Evolutionary conservation across 2,329 filamentous ascomycete species (phyloP).

Genomic region (Dissoconium aciculare): DNA sequence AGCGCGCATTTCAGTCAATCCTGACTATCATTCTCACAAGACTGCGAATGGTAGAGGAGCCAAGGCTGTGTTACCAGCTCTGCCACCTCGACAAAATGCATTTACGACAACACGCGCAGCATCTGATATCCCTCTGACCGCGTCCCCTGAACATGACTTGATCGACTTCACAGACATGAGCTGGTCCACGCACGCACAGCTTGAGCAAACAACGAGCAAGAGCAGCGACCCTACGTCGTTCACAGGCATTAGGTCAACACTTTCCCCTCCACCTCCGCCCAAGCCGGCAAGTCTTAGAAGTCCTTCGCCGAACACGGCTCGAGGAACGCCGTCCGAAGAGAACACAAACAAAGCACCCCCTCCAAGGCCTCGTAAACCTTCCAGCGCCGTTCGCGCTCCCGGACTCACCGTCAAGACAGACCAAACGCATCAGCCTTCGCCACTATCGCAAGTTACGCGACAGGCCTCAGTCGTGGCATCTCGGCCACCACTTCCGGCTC

Average conservation of each 20-base stretch:
- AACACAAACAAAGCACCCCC: constrained; percentile 17
- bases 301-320: constrained; percentile 19
- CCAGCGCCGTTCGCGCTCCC: constrained; percentile 19
- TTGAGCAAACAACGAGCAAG: constrained; percentile 9
- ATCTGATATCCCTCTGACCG: constrained; percentile 2
- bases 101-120: constrained; percentile 1
- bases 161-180: constrained; percentile 35
- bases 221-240: too few relatives aligned
- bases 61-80: constrained; percentile 17
- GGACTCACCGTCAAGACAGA: constrained; percentile 7
- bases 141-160: constrained; percentile 25
- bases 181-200: constrained; percentile 7
- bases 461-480: constrained; percentile 18
- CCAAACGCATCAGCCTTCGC: constrained; percentile 17
- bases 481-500: constrained; percentile 19
- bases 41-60: constrained; percentile 3
- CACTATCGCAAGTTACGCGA: constrained; percentile 22
- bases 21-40: constrained; percentile 19
- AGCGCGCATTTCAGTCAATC: constrained; percentile 23
- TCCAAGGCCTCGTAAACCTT: constrained; percentile 25
- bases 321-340: constrained; percentile 8
- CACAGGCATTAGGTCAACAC: constrained; percentile 10
- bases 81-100: constrained; percentile 22
- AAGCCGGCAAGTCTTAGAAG: constrained; percentile 28
- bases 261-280: constrained; percentile 21